A percentile compares a stretch with the other conserved stretches of the same genome.
These are phyloP conservation scores for Neophaeococcomyces mojaviensis DNA, from an alignment of 2,329 filamentous ascomycete genomes.

Conservation along the genomic window DNA sequence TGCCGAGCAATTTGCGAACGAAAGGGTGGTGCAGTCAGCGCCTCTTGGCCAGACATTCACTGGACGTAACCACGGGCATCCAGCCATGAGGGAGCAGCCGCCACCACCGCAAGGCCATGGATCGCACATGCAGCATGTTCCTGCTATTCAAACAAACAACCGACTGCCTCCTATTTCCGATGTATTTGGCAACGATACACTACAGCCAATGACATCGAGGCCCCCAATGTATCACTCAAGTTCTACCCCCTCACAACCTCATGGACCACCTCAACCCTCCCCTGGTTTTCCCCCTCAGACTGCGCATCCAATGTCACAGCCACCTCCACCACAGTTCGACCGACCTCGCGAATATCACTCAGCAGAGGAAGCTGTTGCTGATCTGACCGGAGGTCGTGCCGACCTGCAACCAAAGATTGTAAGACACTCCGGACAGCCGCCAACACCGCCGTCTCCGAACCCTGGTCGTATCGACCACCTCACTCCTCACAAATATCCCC, in stretches of 20 bases:
- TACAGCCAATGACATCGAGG: slow-evolving; percentile 48
- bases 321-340: slow-evolving; percentile 47
- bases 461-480: slow-evolving; percentile 35
- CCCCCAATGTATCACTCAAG: slow-evolving; percentile 58
- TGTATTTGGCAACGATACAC: slow-evolving; percentile 74
- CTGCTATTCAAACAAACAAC: slow-evolving; percentile 82
- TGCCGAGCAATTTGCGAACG: slow-evolving; percentile 83
- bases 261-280: slow-evolving; percentile 57
- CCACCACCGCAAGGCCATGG: slow-evolving; percentile 68
- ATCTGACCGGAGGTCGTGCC: slow-evolving; percentile 81
- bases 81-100: slow-evolving; percentile 70
- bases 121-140: slow-evolving; percentile 84
- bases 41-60: slow-evolving; percentile 94
- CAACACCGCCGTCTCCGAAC: slow-evolving; percentile 73
- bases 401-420: slow-evolving; percentile 89
- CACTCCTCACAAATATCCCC: slow-evolving; percentile 37
- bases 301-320: slow-evolving; percentile 32
- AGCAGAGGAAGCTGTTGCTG: slow-evolving; percentile 88
- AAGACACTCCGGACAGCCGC: slow-evolving; percentile 90
- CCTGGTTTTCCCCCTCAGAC: slow-evolving; percentile 59
- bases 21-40: slow-evolving; percentile 93
- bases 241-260: slow-evolving; percentile 42
- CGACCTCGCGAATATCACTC: slow-evolving; percentile 84
- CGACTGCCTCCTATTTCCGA: slow-evolving; percentile 88
- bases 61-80: slow-evolving; percentile 71